Conservation (phyloP, 257 asterid species). For the Fraxinus pennsylvanica region DNA sequence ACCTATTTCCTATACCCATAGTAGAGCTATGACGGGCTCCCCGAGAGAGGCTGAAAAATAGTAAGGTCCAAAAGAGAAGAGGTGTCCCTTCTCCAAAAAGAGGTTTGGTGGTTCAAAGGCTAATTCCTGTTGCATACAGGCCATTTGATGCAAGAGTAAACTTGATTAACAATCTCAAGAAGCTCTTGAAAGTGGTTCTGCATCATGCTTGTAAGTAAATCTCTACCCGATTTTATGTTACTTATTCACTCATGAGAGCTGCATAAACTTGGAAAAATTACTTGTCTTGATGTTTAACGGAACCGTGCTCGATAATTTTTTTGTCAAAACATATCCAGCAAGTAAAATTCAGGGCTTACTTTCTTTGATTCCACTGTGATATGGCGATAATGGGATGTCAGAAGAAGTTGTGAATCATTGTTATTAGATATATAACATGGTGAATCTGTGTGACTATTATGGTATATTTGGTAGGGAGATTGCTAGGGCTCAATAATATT, state of each 20-base stretch:
- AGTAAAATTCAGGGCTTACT: neutral
- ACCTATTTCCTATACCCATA: slow-evolving; percentile 90
- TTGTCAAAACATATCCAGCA: slow-evolving; percentile 1
- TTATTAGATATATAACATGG: slow-evolving; percentile 2
- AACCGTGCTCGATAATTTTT: neutral
- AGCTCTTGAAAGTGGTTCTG: slow-evolving; percentile 80
- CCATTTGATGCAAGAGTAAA: slow-evolving; percentile 68
- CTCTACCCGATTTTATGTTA: slow-evolving; percentile 28
- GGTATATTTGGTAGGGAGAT: neutral
- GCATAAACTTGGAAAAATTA: neutral
- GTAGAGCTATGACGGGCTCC: slow-evolving; percentile 87
- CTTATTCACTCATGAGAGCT: slow-evolving; percentile 9
- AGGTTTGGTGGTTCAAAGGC: slow-evolving; percentile 69
- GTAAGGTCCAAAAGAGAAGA: slow-evolving; percentile 55
- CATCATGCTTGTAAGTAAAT: slow-evolving; percentile 85
- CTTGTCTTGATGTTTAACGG: neutral
- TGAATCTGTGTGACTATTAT: neutral
- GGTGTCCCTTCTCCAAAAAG: slow-evolving; percentile 70
- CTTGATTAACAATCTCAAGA: slow-evolving; percentile 81
- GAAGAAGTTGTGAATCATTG: neutral
- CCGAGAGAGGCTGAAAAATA: slow-evolving; percentile 73
- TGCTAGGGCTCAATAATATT: neutral
- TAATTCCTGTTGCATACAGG: slow-evolving; percentile 71
- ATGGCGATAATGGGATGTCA: neutral
- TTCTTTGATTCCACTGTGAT: neutral